Percentiles rank a stretch among this genome's conserved stretches.
These are phyloP conservation scores for Arachnopeziza araneosa DNA, from an alignment of 2,329 filamentous ascomycete genomes.

Conservation along the genomic window DNA sequence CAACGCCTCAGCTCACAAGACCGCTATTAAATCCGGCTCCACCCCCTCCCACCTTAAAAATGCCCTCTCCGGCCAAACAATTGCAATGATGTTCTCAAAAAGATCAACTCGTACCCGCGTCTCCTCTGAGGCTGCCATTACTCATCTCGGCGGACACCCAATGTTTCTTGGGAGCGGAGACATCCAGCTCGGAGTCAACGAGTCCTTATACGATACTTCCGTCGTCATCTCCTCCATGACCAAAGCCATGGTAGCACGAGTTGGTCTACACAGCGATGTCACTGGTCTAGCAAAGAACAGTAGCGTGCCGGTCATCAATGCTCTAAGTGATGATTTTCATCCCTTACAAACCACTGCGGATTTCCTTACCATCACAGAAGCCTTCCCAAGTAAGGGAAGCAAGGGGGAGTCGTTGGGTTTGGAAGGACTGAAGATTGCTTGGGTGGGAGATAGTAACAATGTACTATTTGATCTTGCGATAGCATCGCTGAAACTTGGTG, in stretches of 20 bases:
- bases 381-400: slow-evolving; percentile 44
- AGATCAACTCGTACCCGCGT: slow-evolving; percentile 89
- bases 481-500: slow-evolving; percentile 78
- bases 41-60: slow-evolving; percentile 54
- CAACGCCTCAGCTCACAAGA: slow-evolving; percentile 75
- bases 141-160: slow-evolving; percentile 82
- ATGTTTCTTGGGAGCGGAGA: slow-evolving; percentile 97
- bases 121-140: slow-evolving; percentile 85
- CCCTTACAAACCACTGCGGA: slow-evolving; percentile 93
- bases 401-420: slow-evolving; percentile 50
- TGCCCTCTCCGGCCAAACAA: slow-evolving; percentile 67
- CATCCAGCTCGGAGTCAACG: slow-evolving; percentile 94
- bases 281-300: slow-evolving; percentile 65
- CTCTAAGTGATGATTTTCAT: slow-evolving; percentile 84
- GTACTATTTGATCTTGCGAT: slow-evolving; percentile 92
- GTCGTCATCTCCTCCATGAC: slow-evolving; percentile 93
- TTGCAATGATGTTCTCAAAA: slow-evolving; percentile 97
- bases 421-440: slow-evolving; percentile 83
- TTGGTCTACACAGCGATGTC: slow-evolving; percentile 72
- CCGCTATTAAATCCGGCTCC: slow-evolving; percentile 61
- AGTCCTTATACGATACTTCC: slow-evolving; percentile 88
- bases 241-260: slow-evolving; percentile 74
- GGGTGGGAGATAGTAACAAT: slow-evolving; percentile 96
- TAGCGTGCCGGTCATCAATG: slow-evolving; percentile 77
- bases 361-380: slow-evolving; percentile 83